Conservation (phyloP, 148 eudicot species). For the Camellia granthamiana region DNA sequence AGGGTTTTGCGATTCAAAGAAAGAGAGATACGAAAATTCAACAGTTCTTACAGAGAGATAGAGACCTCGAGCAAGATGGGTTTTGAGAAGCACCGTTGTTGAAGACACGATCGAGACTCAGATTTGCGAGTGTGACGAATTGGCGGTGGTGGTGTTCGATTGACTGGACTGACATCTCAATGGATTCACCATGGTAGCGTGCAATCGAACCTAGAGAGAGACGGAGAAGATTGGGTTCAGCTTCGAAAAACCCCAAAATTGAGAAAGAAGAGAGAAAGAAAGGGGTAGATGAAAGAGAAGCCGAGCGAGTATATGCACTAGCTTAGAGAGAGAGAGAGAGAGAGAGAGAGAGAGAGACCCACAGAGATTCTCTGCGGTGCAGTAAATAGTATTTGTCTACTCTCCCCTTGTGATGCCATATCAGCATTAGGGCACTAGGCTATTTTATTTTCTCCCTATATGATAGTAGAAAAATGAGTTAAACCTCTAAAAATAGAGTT, state of each 20-base stretch:
- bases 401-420: too few species aligned
- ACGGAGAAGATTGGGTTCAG: too few species aligned
- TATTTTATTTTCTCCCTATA: too few species aligned
- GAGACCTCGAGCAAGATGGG: constrained; percentile 7
- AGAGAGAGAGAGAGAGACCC: too few species aligned
- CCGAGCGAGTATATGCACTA: too few species aligned
- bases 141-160: neutral
- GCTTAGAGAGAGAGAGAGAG: too few species aligned
- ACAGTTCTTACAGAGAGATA: neutral
- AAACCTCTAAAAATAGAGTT: too few species aligned
- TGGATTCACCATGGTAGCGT: neutral
- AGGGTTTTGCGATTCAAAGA: neutral
- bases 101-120: constrained; percentile 9
- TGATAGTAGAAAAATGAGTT: too few species aligned
- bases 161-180: neutral
- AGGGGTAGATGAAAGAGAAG: neutral
- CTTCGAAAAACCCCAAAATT: too few species aligned
- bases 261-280: neutral
- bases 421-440: too few species aligned
- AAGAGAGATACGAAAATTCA: neutral
- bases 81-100: neutral
- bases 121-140: neutral
- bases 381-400: too few species aligned
- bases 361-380: too few species aligned
- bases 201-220: constrained; percentile 1